Conservation (phyloP, 176 grass and related monocot genomes). For the Carex cristatella region DNA sequence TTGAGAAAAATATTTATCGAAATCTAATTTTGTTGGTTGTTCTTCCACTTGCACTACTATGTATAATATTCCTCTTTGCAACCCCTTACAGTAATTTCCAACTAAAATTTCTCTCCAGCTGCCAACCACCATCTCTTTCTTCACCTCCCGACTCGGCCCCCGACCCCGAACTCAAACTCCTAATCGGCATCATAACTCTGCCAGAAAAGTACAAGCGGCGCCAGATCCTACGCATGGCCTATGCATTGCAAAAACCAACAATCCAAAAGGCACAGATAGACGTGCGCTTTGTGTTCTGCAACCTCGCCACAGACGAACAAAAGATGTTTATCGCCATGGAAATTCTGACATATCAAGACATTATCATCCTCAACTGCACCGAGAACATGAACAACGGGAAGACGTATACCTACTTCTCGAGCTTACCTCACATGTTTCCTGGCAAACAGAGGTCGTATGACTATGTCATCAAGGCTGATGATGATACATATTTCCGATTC, state of each 20-base stretch:
- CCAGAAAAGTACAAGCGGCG: constrained; percentile 39
- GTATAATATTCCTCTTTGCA: constrained; percentile 8
- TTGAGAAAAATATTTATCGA: neutral
- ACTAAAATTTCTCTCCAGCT: neutral
- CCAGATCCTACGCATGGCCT: constrained; percentile 37
- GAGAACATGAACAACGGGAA: constrained; percentile 46
- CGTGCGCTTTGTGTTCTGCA: constrained; percentile 42
- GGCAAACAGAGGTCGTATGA: constrained; percentile 21
- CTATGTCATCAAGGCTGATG: constrained; percentile 42
- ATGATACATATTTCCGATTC: constrained; percentile 32
- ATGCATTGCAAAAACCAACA: constrained; percentile 26
- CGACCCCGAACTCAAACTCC: constrained; percentile 28
- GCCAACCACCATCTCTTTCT: neutral
- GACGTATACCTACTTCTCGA: constrained; percentile 35
- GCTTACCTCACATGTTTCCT: constrained; percentile 20
- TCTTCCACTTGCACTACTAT: constrained; percentile 16
- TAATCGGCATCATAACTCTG: constrained; percentile 35
- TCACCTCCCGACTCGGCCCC: neutral
- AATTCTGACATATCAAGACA: constrained; percentile 32
- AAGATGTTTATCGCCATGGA: constrained; percentile 28
- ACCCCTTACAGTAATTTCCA: constrained; percentile 7
- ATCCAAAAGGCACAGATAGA: constrained; percentile 20
- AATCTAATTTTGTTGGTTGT: neutral
- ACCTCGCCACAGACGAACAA: constrained; percentile 32
- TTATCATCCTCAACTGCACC: constrained; percentile 42